Percentiles rank a stretch among this genome's conserved stretches.
Evolutionary conservation across 2,329 filamentous ascomycete genomes (phyloP).

Genomic region (Fusarium austroafricanum): DNA sequence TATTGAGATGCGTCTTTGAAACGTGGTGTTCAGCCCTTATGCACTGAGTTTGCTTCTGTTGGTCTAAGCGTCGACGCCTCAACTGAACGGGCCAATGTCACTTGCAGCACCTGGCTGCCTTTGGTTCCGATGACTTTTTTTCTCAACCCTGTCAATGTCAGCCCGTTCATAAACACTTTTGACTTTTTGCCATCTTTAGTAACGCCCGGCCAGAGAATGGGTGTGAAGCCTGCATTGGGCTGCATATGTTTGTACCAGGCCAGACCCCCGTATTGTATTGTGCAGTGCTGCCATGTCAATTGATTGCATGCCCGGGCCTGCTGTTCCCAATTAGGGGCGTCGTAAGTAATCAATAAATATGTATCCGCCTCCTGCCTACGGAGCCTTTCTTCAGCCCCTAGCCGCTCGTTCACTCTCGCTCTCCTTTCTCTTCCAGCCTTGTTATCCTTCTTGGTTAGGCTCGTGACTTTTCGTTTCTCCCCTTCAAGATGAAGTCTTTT

Average conservation of each 20-base stretch:
- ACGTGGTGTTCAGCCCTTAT: constrained; percentile 20
- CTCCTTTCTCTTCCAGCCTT: constrained; percentile 5
- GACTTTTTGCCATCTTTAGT: constrained; percentile 8
- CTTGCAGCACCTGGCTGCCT: background rate
- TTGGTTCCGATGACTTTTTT: background rate
- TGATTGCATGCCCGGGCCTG: background rate
- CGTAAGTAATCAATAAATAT: constrained; percentile 27
- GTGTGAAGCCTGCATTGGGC: constrained; percentile 8
- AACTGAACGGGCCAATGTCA: constrained; percentile 23
- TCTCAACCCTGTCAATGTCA: constrained; percentile 4
- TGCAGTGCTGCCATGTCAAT: background rate
- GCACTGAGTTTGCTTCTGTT: constrained; percentile 12
- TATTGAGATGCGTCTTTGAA: background rate
- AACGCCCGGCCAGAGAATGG: constrained; percentile 10
- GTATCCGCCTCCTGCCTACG: background rate
- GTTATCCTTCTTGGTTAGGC: constrained; percentile 12
- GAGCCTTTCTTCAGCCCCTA: background rate
- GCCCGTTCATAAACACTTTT: constrained; percentile 3
- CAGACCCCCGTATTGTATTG: background rate
- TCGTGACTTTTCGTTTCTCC: background rate
- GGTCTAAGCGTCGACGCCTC: constrained; percentile 14
- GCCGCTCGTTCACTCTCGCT: constrained; percentile 4
- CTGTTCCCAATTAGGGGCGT: background rate
- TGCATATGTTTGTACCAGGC: constrained; percentile 1
- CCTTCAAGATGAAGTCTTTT: constrained; percentile 12